Conservation (phyloP, 352 stramenopile species). For the Blastocystis sp. region DNA sequence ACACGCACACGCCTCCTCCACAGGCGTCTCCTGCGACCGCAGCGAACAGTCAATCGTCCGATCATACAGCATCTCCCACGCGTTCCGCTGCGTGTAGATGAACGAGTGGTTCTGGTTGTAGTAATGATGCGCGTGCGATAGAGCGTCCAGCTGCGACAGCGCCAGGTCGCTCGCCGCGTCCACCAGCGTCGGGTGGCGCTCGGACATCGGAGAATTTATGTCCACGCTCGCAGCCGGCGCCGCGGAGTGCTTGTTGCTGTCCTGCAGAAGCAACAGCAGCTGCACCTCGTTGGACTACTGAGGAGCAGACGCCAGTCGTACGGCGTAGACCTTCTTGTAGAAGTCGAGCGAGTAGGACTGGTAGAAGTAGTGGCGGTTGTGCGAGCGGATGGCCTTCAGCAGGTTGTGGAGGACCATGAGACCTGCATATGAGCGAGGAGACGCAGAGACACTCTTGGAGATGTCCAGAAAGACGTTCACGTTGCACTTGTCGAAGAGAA, state of each 20-base stretch:
- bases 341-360: conserved; percentile 25
- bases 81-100: conserved; percentile 16
- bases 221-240: not conserved
- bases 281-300: not conserved
- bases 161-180: not conserved
- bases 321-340: not conserved
- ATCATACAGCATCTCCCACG: conserved; percentile 26
- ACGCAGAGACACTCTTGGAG: not conserved
- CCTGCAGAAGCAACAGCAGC: conserved; percentile 10
- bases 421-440: not conserved
- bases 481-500: conserved; percentile 56
- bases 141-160: not conserved
- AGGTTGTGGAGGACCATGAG: conserved; percentile 45
- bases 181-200: not conserved
- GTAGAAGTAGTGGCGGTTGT: not conserved
- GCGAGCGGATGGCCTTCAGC: conserved; percentile 9
- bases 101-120: conserved; percentile 38
- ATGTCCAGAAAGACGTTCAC: conserved; percentile 46
- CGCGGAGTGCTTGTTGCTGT: not conserved
- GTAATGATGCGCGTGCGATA: conserved; percentile 18
- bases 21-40: not conserved
- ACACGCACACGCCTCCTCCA: not conserved
- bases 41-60: not conserved
- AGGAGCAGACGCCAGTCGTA: not conserved
- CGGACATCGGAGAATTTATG: no score